Evolutionary conservation across 2,329 filamentous ascomycete genomes (phyloP).

Genomic region (Diaporthe vexans): DNA sequence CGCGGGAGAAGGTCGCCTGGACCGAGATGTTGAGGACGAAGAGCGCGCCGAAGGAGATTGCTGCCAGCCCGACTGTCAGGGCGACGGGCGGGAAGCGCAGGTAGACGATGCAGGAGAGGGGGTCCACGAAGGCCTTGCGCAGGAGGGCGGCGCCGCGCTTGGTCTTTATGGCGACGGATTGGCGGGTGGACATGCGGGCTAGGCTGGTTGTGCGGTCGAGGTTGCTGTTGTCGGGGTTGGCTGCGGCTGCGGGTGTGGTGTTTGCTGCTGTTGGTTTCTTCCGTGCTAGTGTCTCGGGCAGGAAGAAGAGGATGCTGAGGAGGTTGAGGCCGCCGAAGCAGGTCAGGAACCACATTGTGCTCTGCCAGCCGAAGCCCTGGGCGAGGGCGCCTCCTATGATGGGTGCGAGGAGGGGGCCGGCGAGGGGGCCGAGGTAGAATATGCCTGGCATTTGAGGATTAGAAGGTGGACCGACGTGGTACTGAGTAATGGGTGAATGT

Average conservation of each 20-base stretch:
- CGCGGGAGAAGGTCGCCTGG: constrained; percentile 75
- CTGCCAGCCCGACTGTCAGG: constrained; percentile 80
- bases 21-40: constrained; percentile 85
- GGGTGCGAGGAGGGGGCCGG: constrained; percentile 81
- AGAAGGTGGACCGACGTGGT: neutral
- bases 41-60: constrained; percentile 80
- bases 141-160: constrained; percentile 65
- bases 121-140: constrained; percentile 78
- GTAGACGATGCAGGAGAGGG: constrained; percentile 77
- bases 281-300: constrained; percentile 75
- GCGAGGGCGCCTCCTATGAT: constrained; percentile 83
- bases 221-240: constrained; percentile 2
- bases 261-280: constrained; percentile 45
- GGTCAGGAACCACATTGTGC: constrained; percentile 82
- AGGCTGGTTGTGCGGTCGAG: constrained; percentile 45
- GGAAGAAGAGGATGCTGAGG: constrained; percentile 69
- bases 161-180: constrained; percentile 71
- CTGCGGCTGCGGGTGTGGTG: constrained; percentile 19
- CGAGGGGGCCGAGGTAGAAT: constrained; percentile 84
- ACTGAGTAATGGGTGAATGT: too few relatives aligned
- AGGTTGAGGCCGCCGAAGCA: constrained; percentile 75
- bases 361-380: constrained; percentile 78
- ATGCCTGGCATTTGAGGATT: constrained; percentile 48
- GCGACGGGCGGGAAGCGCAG: constrained; percentile 81
- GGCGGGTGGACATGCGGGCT: constrained; percentile 70